Evolutionary conservation across 2,329 filamentous ascomycete species (phyloP).

Genomic region (Canariomyces notabilis): DNA sequence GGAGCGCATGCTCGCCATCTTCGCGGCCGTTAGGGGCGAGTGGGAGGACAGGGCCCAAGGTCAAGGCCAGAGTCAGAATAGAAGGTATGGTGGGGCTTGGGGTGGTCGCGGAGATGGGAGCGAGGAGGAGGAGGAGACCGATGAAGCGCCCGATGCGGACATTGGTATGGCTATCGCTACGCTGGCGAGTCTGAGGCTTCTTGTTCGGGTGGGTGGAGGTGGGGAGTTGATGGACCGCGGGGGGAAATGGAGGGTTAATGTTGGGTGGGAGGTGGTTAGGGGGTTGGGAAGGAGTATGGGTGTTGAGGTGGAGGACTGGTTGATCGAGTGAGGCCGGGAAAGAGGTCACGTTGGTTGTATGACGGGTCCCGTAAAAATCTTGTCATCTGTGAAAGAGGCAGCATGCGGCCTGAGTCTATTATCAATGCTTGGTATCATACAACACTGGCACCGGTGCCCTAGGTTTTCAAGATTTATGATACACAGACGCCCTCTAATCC

Average conservation of each 20-base stretch:
- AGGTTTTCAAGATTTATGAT: not conserved
- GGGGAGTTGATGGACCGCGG: conserved; percentile 63
- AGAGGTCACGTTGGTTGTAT: not conserved
- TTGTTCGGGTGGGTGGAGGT: conserved; percentile 54
- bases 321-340: conserved; percentile 50
- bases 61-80: too few species aligned
- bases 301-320: conserved; percentile 74
- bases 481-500: conserved; percentile 10
- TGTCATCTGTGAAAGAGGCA: not conserved
- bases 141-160: conserved; percentile 44
- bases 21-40: conserved; percentile 58
- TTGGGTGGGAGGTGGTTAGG: conserved; percentile 71
- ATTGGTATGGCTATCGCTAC: conserved; percentile 65
- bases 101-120: too few species aligned
- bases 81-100: too few species aligned
- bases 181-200: conserved; percentile 62
- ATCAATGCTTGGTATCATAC: conserved; percentile 6
- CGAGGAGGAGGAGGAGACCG: conserved; percentile 30
- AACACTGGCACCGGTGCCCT: not conserved
- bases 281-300: conserved; percentile 67
- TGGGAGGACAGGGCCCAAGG: conserved; percentile 34
- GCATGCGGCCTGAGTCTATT: not conserved
- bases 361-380: too few species aligned
- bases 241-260: conserved; percentile 72
- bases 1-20: conserved; percentile 74